Base-by-base conservation (phyloP, 2,329 filamentous ascomycete species). In the Pestalotiopsis sp. region DNA sequence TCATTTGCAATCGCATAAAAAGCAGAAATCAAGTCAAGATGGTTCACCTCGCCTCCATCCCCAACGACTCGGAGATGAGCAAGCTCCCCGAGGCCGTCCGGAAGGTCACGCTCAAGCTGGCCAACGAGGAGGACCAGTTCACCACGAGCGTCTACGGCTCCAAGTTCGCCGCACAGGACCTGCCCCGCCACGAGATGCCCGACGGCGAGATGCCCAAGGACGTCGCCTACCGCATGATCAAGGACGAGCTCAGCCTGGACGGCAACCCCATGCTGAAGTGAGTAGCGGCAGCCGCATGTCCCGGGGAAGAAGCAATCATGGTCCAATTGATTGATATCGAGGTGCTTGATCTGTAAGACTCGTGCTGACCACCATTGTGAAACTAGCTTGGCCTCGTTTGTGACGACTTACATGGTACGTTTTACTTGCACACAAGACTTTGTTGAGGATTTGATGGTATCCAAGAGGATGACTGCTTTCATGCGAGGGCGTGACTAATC, bases 161-260 rank as follows among this genome's bases (percentile, higher is more conserved):
- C 71, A 89, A 87, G 72, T 98, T 94, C 78, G 95, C 95, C 25
- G 88, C 89, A 39, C 84, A 92, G 77, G 93, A 97, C 76, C 85
- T 98, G 57, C 94, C 95, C 36, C 89, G 87, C 77, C 85, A 92
- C 77, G 92, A 94, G 83, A 98, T 98, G 89, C 94, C 95, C 1
- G 94, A 97, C 75, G 77, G 83, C 23, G 93, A 97, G 82, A 97
- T 98, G 95, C 95, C 95, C 59, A 90, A 89, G 74, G 93, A 97
- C 73, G 89, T 97, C 66, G 95, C 95, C n/a, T 97, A 98, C 81
- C 91, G 94, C 63, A 92, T 98, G 93, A 98, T 98, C 86, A 95
- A 94, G 85, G 95, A 98, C 79, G 93, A 97, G 78, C 85, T 98
- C 72, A 96, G 93, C 72, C 85, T 98, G 66, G 95, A 98, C 78